Conservation (phyloP, 176 grass and related monocot species). For the Thalia dealbata region DNA sequence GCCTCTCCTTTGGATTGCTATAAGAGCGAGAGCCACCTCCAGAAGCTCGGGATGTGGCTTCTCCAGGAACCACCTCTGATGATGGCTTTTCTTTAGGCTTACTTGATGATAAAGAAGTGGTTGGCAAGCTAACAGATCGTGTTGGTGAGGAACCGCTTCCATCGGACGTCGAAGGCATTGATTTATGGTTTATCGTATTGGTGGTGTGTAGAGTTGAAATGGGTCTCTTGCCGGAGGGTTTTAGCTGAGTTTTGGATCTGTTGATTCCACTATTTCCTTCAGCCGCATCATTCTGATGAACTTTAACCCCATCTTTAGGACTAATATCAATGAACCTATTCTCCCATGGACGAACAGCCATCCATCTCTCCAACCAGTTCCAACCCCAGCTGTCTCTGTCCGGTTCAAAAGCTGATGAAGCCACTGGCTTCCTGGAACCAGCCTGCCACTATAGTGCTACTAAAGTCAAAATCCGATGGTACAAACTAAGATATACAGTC, state of each 20-base stretch:
- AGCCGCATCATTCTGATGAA: slow-evolving; percentile 24
- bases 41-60: slow-evolving; percentile 35
- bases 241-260: slow-evolving; percentile 31
- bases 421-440: slow-evolving; percentile 46
- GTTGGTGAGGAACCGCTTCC: slow-evolving; percentile 38
- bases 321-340: slow-evolving; percentile 70
- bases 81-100: slow-evolving; percentile 52
- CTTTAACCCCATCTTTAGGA: slow-evolving; percentile 33
- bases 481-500: background rate
- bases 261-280: slow-evolving; percentile 31
- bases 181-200: slow-evolving; percentile 36
- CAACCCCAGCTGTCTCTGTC: slow-evolving; percentile 85
- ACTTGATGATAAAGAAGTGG: slow-evolving; percentile 20
- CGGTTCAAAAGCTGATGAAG: slow-evolving; percentile 36
- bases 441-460: slow-evolving; percentile 67
- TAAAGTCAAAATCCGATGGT: slow-evolving; percentile 20
- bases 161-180: slow-evolving; percentile 29
- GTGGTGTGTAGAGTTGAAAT: slow-evolving; percentile 35
- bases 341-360: slow-evolving; percentile 87
- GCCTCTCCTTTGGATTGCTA: slow-evolving; percentile 77
- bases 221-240: slow-evolving; percentile 38
- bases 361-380: slow-evolving; percentile 99
- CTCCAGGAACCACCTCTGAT: slow-evolving; percentile 39
- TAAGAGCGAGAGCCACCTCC: slow-evolving; percentile 33
- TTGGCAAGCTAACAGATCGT: slow-evolving; percentile 6